Evolutionary conservation across 768 basidiomycete species (phyloP), one percentile per base, ranked within the genome.

Genomic region (Psilocybe azurescens): DNA sequence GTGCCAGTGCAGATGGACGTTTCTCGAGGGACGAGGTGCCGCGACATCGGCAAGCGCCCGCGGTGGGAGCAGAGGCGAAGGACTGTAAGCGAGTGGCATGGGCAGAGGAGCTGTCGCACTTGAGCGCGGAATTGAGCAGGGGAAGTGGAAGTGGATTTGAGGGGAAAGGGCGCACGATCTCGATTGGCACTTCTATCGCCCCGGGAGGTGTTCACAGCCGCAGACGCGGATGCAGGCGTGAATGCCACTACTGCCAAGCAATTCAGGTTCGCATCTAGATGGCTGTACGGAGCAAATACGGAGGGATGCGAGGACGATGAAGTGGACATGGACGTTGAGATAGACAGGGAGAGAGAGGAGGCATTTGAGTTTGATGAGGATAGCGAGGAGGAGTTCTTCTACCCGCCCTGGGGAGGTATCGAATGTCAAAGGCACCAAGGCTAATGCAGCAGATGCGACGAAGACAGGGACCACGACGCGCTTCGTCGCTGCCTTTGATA

Each of bases 401-500:
- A 20, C 13, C 48, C 18, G 20, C 48, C 48, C 20, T n/a, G 48
- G 28, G 48, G 48, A 24, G 5, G 48, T 24, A n/a, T 24, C 18
- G 48, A 49, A 49, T n/a, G 28, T 29, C 5, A 49, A 20, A 6
- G 48, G 20, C 24, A n/a, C 7, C 28, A 49, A 49, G 6, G 48
- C 48, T 5, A 20, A 8, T n/a, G n/a, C 48, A 13, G 24, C n/a
- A n/a, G n/a, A n/a, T n/a, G n/a, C n/a, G n/a, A n/a, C n/a, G n/a
- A 24, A 18, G 18, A 49, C 24, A 30, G 50, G 28, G 2, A 51
- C 29, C 13, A 24, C 24, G 24, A 51, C 30, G 28, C 6, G 50
- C 28, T 53, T n/a, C 32, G 5, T 36, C 32, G 14, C 33, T 92
- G 8, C 87, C 90, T 0, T 78, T 96, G 13, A 77, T 90, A 61